Base-by-base conservation (phyloP, 345 rosid species). In the Garcia nutans region DNA sequence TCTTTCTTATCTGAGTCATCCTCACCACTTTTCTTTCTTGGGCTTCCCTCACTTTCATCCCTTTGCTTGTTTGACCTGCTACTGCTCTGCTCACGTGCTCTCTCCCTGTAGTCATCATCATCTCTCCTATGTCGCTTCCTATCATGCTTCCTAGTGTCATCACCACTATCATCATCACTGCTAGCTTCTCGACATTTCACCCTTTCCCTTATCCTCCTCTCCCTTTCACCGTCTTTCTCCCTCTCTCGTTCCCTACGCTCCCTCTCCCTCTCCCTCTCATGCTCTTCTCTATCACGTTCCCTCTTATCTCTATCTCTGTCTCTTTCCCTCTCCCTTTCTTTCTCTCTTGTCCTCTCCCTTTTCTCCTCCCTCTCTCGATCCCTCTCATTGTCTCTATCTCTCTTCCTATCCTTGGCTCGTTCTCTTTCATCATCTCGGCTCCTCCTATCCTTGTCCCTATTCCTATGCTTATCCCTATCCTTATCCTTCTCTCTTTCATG, bases 61-160 rank as follows among this genome's bases (percentile, higher is more conserved):
- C 71, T 84, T 65, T 84, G 93, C 86, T 75, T 88, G 79, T 76
- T 89, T 67, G 88, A 78, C 84, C 84, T 82, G 86, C 87, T 82
- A 71, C 80, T 76, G 82, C 90, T 86, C 76, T 65, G 82, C 37
- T 91, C 94, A n/a, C 80, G 88, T 73, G 85, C 86, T 78, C 85
- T 90, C 73, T 88, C 96, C 86, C 84, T 90, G 68, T 81, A 66
- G 76, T 87, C 92, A 23, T 84, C 82, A 65, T 75, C 84, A 72
- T 88, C 92, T 80, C 88, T 87, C 83, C 84, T 88, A 37, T 83
- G 88, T 9, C 90, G 86, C 80, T 91, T 95, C 82, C 85, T 82
- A 16, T 80, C 86, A 13, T 70, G 91, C 56, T 83, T 87, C 74
- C 72, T 84, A 17, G 81, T 85, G 66, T 82, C 82, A 37, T 75